Conservation (phyloP, 1,284 basidiomycete species). For the Heterobasidion occidentale region DNA sequence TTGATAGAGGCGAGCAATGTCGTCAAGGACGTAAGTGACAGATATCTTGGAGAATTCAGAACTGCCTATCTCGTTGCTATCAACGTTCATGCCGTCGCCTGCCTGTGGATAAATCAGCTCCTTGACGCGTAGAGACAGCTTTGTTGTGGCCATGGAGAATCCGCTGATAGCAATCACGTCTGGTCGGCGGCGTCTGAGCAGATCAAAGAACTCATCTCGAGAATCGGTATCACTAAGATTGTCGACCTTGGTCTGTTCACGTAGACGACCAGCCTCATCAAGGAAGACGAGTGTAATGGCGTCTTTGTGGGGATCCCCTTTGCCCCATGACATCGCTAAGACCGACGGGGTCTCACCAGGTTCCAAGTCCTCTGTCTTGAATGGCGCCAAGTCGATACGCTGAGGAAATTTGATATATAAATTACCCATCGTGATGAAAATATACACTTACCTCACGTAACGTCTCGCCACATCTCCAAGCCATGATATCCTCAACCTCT, state of each 20-base stretch:
- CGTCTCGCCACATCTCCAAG: constrained; percentile 55
- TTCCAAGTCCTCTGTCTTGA: constrained; percentile 50
- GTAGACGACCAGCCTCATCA: constrained; percentile 83
- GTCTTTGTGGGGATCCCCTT: constrained; percentile 89
- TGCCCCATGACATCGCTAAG: constrained; percentile 90
- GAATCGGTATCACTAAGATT: constrained; percentile 70
- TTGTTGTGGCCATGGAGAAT: constrained; percentile 76
- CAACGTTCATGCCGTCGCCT: constrained; percentile 10
- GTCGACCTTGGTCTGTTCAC: constrained; percentile 85
- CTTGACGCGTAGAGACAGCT: constrained; percentile 61
- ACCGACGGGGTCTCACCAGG: constrained; percentile 77
- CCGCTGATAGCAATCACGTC: constrained; percentile 90
- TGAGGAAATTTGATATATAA: constrained; percentile 23
- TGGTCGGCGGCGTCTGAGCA: constrained; percentile 77
- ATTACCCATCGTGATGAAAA: not conserved
- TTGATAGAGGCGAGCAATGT: constrained; percentile 92
- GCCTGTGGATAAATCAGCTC: constrained; percentile 28
- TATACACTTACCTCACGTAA: constrained; percentile 60
- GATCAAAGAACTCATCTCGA: constrained; percentile 70
- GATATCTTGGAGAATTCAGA: constrained; percentile 21
- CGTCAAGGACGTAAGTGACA: constrained; percentile 83
- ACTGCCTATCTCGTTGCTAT: constrained; percentile 6
- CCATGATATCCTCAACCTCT: constrained; percentile 83
- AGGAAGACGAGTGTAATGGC: constrained; percentile 81
- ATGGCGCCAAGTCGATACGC: constrained; percentile 75